Percentiles rank a stretch among this genome's conserved stretches.
These are phyloP conservation scores for Cercospora sojina DNA, from an alignment of 2,329 filamentous ascomycete species.

Conservation along the genomic window DNA sequence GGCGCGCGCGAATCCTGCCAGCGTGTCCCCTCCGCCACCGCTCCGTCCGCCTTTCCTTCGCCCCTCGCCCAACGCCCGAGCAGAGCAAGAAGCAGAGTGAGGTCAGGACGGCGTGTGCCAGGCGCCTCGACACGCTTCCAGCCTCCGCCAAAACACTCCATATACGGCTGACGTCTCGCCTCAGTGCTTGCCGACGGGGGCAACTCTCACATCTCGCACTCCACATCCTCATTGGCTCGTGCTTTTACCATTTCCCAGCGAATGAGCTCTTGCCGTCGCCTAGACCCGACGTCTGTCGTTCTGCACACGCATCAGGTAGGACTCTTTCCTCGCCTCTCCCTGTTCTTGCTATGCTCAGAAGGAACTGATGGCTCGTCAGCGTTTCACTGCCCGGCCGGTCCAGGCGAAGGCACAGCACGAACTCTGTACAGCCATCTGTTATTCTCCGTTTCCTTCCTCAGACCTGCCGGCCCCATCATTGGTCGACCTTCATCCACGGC, in stretches of 20 bases:
- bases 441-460: slow-evolving; percentile 6
- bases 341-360: slow-evolving; percentile 11
- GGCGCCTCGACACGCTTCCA: slow-evolving; percentile 10
- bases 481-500: slow-evolving; percentile 20
- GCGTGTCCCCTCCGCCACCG: slow-evolving; percentile 5
- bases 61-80: background rate
- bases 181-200: slow-evolving; percentile 5
- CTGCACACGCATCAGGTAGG: slow-evolving; percentile 24
- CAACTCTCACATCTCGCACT: slow-evolving; percentile 7
- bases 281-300: slow-evolving; percentile 23
- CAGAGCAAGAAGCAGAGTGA: background rate
- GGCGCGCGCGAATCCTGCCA: slow-evolving; percentile 7
- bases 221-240: slow-evolving; percentile 25
- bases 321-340: slow-evolving; percentile 12
- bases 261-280: slow-evolving; percentile 24
- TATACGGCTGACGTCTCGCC: slow-evolving; percentile 14
- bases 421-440: slow-evolving; percentile 21
- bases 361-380: slow-evolving; percentile 26
- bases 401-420: slow-evolving; percentile 17
- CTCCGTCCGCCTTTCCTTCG: slow-evolving; percentile 5
- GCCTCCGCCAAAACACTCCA: slow-evolving; percentile 7
- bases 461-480: slow-evolving; percentile 23
- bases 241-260: slow-evolving; percentile 13
- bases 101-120: slow-evolving; percentile 2
- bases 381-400: slow-evolving; percentile 19